Conservation (phyloP, 306 rosid species). For the Cucumis melo region DNA sequence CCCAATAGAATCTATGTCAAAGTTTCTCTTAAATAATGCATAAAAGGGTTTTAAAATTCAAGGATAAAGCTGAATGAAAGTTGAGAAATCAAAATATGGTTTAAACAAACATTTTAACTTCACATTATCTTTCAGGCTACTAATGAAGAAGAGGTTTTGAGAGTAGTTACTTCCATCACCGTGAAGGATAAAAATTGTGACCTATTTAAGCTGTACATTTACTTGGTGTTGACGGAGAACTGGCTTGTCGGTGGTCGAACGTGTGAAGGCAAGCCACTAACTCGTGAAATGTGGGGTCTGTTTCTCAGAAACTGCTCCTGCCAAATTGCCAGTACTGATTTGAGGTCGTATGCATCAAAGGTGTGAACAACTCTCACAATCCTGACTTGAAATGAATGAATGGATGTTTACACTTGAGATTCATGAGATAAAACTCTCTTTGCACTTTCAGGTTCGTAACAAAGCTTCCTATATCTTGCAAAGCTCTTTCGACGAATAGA, state of each 20-base stretch:
- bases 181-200: slow-evolving; percentile 59
- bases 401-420: not conserved
- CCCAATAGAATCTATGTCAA: no score
- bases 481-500: slow-evolving; percentile 26
- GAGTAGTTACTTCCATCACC: slow-evolving; percentile 32
- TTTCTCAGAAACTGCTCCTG: slow-evolving; percentile 56
- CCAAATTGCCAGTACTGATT: slow-evolving; percentile 60
- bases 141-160: slow-evolving; percentile 44
- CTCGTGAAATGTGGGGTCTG: slow-evolving; percentile 47
- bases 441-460: slow-evolving; percentile 56
- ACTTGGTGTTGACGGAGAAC: slow-evolving; percentile 62
- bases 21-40: not conserved
- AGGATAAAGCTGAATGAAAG: not conserved
- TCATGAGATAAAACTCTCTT: not conserved
- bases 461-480: slow-evolving; percentile 72
- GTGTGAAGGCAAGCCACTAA: slow-evolving; percentile 25
- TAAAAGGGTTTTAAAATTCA: not conserved
- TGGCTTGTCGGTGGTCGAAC: slow-evolving; percentile 48
- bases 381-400: not conserved
- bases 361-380: slow-evolving; percentile 22
- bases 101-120: not conserved
- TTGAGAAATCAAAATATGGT: not conserved
- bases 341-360: slow-evolving; percentile 74
- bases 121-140: slow-evolving; percentile 30
- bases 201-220: slow-evolving; percentile 57